These are phyloP conservation scores for Pisolithus thermaeus DNA, from an alignment of 1,284 basidiomycete genomes.

Conservation along the genomic window DNA sequence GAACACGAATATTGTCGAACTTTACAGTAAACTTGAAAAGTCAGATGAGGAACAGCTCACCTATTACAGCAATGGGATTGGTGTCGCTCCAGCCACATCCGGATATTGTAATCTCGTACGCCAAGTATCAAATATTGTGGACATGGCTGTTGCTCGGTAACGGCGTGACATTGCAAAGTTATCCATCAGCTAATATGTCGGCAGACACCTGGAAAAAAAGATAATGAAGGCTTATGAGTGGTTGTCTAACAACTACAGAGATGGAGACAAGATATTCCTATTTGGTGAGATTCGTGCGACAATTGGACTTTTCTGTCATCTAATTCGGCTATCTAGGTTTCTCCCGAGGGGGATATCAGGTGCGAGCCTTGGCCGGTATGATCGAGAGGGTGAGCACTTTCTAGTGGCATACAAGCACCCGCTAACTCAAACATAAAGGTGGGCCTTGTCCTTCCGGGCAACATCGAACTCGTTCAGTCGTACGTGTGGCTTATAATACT, in stretches of 20 bases:
- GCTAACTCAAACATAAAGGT: conserved; percentile 19
- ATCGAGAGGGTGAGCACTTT: conserved; percentile 23
- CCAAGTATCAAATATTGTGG: conserved; percentile 17
- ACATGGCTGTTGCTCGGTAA: conserved; percentile 29
- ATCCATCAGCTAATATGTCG: not conserved
- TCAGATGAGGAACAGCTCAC: conserved; percentile 23
- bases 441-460: conserved; percentile 32
- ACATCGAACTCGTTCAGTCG: conserved; percentile 36
- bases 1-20: conserved; percentile 35
- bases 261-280: conserved; percentile 30
- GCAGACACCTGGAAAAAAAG: conserved; percentile 29
- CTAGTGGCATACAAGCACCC: not conserved
- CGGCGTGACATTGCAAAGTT: not conserved
- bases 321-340: conserved; percentile 24
- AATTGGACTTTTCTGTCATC: not conserved
- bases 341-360: conserved; percentile 37
- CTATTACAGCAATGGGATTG: conserved; percentile 34
- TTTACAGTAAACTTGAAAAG: conserved; percentile 30
- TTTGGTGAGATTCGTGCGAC: conserved; percentile 23
- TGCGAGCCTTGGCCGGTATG: conserved; percentile 33
- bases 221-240: conserved; percentile 32
- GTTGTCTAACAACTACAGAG: conserved; percentile 30
- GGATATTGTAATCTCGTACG: conserved; percentile 2
- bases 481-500: conserved; percentile 6
- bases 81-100: conserved; percentile 19